Evolutionary conservation across 2,329 filamentous ascomycete species (phyloP), one percentile per base, ranked within the genome.

Genomic region (Fusarium torulosum): DNA sequence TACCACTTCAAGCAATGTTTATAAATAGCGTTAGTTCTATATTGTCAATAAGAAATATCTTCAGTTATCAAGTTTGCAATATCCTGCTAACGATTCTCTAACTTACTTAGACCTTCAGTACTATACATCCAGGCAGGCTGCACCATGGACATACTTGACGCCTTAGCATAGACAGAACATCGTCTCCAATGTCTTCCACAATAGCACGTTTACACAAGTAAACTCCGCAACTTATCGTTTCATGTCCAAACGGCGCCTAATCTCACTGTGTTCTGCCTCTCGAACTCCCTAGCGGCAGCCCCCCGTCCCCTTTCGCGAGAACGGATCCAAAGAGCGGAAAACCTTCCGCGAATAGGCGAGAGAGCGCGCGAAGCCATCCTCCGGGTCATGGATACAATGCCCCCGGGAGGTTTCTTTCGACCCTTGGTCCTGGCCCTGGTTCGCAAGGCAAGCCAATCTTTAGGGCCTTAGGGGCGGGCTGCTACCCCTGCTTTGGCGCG

Each of bases 291-390:
- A 31, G 38, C 45, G 43, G 23, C 53, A 10, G 14, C 27, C 38
- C 38, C 31, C 55, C 17, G 45, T 44, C 49, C 53, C 42, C 53
- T 56, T 46, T 56, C 31, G 53, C 52, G 59, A 58, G 25, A 10
- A 33, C 14, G 14, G 29, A 15, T 15, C 7, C 29, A 35, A 27
- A 44, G 25, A 19, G 37, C 72, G 72, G 72, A 74, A 69, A 15
- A 0, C 0, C 7, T 74, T 74, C 72, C 72, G 72, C 66, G 62
- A 37, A 73, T 74, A 74, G 72, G 72, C 72, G 72, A 74, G 66
- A n/a, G 11, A 37, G 57, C 58, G 66, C 63, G 50, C 59, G 50
- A 21, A 71, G 51, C 59, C 45, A 8, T 37, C 35, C 35, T 59
- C 59, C 29, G 42, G 47, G 43, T 27, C 42, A 40, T 51, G 35